Conservation (phyloP, 768 basidiomycete species). For the Cystofilobasidium ferigula region DNA sequence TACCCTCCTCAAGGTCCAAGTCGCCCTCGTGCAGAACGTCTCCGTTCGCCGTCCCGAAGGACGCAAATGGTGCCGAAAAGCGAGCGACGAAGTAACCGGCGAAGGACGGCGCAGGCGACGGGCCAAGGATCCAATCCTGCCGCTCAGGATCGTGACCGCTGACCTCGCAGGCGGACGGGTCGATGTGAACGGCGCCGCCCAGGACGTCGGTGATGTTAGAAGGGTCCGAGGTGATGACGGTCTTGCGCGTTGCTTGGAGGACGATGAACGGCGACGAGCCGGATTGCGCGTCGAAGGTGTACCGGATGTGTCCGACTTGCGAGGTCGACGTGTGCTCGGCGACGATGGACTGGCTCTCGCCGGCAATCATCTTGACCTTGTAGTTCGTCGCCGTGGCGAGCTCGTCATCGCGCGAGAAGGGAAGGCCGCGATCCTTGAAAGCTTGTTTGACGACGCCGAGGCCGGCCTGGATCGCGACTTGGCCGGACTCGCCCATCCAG, state of each 20-base stretch:
- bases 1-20: constrained; percentile 40
- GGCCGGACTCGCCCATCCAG: constrained; percentile 57
- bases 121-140: constrained; percentile 60
- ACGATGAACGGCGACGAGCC: constrained; percentile 49
- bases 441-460: constrained; percentile 44
- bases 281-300: constrained; percentile 46
- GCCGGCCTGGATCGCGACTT: constrained; percentile 42
- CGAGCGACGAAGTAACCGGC: constrained; percentile 44
- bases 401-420: constrained; percentile 48
- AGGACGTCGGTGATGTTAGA: constrained; percentile 48
- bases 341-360: constrained; percentile 31
- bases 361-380: constrained; percentile 50
- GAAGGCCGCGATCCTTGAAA: constrained; percentile 45
- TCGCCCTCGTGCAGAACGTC: constrained; percentile 38
- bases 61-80: constrained; percentile 39
- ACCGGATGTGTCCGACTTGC: constrained; percentile 61
- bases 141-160: constrained; percentile 57
- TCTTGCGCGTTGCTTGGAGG: constrained; percentile 56
- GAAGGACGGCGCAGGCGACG: constrained; percentile 39
- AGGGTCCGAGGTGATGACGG: constrained; percentile 48
- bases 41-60: constrained; percentile 48
- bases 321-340: constrained; percentile 47
- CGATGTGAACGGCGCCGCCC: constrained; percentile 45
- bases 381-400: constrained; percentile 50
- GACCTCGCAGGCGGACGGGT: constrained; percentile 44